Base-by-base conservation (phyloP, 768 basidiomycete species). In the Mycena galopus region DNA sequence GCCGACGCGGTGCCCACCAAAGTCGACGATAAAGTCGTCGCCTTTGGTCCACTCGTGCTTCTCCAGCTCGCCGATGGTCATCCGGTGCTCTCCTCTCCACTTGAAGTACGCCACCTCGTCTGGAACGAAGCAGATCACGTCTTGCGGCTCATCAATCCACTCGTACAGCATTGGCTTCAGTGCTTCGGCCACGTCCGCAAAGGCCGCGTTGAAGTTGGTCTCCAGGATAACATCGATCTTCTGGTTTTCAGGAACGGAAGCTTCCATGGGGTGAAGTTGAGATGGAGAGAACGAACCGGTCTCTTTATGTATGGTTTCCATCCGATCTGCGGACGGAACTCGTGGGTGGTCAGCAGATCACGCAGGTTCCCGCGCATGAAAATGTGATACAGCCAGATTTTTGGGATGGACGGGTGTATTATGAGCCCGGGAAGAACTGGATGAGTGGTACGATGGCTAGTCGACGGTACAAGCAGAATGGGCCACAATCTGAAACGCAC, bases 151-250 rank as follows among this genome's bases (percentile, higher is more conserved):
- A 21, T 63, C 61, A 63, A 50, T 63, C 61, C 61, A 63, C 39
- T 63, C 61, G 44, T 33, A 33, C 30, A 63, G 61, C 44, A 29
- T 63, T 47, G 61, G 61, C 61, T 50, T 63, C 61, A 63, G 30
- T 42, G 44, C 47, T 50, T 50, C 44, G 61, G n/a, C n/a, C n/a
- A n/a, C n/a, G n/a, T n/a, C n/a, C n/a, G n/a, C n/a, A n/a, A n/a
- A n/a, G n/a, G n/a, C 61, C 61, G 61, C 61, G 30, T 63, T 63
- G 61, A 63, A 63, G 61, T 63, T 50, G 29, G 61, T 63, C 44
- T 63, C 61, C 44, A 63, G 61, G 61, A 63, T 63, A 50, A 50
- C 61, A 30, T 63, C 61, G 8, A 63, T 63, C 61, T 47, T 50
- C 30, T 63, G 61, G 39, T 63, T 63, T 50, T 63, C 61, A 63